phyloP scores from a whole-genome alignment of 257 asterid species.

The Paulownia fortunei region DNA sequence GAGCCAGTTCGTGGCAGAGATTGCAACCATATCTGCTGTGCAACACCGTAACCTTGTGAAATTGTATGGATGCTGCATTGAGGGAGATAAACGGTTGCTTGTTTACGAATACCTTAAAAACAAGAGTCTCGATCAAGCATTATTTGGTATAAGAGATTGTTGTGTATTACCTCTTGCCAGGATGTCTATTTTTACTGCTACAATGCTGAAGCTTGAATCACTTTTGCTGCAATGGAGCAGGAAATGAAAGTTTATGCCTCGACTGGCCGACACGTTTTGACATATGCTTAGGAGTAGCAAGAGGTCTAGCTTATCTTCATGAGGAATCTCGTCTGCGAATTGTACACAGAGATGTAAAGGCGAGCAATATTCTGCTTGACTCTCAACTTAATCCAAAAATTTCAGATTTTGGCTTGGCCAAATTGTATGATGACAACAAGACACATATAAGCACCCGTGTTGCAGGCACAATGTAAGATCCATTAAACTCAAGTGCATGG shows the following conservation, averaged over 20 bases:
- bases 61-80: slow-evolving; percentile 78
- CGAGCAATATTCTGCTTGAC: slow-evolving; percentile 66
- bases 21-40: slow-evolving; percentile 81
- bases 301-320: slow-evolving; percentile 72
- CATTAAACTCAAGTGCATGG: background rate
- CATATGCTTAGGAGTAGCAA: slow-evolving; percentile 76
- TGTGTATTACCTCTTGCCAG: background rate
- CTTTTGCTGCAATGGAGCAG: slow-evolving; percentile 37
- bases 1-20: slow-evolving; percentile 79
- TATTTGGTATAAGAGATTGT: slow-evolving; percentile 52
- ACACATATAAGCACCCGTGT: slow-evolving; percentile 84
- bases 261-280: slow-evolving; percentile 66
- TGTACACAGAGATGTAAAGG: slow-evolving; percentile 70
- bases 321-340: slow-evolving; percentile 65
- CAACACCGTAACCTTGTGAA: slow-evolving; percentile 87
- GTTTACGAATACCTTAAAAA: slow-evolving; percentile 77
- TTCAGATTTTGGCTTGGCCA: slow-evolving; percentile 70
- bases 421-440: slow-evolving; percentile 57
- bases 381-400: slow-evolving; percentile 53
- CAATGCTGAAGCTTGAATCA: background rate
- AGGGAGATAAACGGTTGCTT: slow-evolving; percentile 65
- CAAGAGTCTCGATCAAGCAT: slow-evolving; percentile 75
- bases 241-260: slow-evolving; percentile 41
- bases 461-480: slow-evolving; percentile 79
- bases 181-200: background rate